Conservation (phyloP, 2,329 filamentous ascomycete genomes). For the Fusarium coicis region DNA sequence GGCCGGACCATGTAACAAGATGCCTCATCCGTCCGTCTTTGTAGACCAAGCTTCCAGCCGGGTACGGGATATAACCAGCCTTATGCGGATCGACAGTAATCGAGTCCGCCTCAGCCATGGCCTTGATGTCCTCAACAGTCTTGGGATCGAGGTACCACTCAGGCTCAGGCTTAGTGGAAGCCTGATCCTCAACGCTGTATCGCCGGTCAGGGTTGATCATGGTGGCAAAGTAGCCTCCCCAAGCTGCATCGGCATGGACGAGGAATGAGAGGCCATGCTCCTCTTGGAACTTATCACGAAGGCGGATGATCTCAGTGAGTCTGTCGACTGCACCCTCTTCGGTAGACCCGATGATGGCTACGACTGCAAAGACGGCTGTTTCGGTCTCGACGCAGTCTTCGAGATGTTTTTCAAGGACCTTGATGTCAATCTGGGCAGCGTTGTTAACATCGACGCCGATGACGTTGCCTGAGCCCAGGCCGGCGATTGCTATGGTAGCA, state of each 20-base stretch:
- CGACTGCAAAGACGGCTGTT: slow-evolving; percentile 54
- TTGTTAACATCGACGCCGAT: slow-evolving; percentile 54
- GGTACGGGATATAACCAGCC: slow-evolving; percentile 59
- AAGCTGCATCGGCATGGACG: slow-evolving; percentile 60
- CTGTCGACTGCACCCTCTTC: slow-evolving; percentile 60
- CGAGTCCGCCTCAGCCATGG: slow-evolving; percentile 54
- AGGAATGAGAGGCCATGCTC: slow-evolving; percentile 56
- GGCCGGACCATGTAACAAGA: slow-evolving; percentile 57
- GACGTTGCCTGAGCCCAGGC: slow-evolving; percentile 56
- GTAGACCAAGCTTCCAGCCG: slow-evolving; percentile 57
- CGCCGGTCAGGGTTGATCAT: slow-evolving; percentile 53
- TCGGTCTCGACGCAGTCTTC: slow-evolving; percentile 44
- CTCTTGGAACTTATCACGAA: slow-evolving; percentile 54
- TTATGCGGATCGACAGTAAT: slow-evolving; percentile 62
- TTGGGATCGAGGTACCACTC: slow-evolving; percentile 49
- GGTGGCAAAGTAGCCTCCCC: slow-evolving; percentile 61
- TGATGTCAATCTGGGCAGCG: slow-evolving; percentile 52
- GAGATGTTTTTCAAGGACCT: slow-evolving; percentile 47
- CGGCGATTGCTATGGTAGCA: slow-evolving; percentile 50
- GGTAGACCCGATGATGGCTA: slow-evolving; percentile 59
- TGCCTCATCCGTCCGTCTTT: slow-evolving; percentile 56
- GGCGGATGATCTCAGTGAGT: slow-evolving; percentile 50
- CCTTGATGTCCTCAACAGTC: slow-evolving; percentile 53
- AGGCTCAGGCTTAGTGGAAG: slow-evolving; percentile 42
- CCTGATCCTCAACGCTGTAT: neutral